Conservation (phyloP, 805 yeast species). For the Candida morakotiae region DNA sequence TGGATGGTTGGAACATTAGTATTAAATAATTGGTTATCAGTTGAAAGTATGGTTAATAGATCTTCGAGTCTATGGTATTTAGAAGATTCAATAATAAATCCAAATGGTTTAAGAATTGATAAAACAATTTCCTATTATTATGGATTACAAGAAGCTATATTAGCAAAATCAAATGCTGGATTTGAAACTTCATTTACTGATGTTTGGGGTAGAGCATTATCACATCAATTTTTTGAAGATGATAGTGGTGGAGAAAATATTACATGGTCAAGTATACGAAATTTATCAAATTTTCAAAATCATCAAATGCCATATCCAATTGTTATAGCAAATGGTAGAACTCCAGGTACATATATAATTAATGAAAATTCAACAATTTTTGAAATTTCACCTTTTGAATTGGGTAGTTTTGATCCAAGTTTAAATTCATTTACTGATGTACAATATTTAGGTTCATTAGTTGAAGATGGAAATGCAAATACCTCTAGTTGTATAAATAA, state of each 20-base stretch:
- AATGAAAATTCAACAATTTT: slow-evolving; percentile 34
- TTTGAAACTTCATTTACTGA: slow-evolving; percentile 67
- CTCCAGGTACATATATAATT: slow-evolving; percentile 26
- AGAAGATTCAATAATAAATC: slow-evolving; percentile 16
- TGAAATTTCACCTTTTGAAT: slow-evolving; percentile 39
- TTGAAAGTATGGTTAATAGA: slow-evolving; percentile 41
- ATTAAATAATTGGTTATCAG: slow-evolving; percentile 68
- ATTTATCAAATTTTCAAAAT: slow-evolving; percentile 21
- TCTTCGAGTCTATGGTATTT: slow-evolving; percentile 26
- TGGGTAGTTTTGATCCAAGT: slow-evolving; percentile 39
- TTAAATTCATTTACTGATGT: slow-evolving; percentile 35
- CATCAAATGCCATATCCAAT: slow-evolving; percentile 42
- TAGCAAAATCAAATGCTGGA: slow-evolving; percentile 48
- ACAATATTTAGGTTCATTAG: slow-evolving; percentile 32
- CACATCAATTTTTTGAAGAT: slow-evolving; percentile 81
- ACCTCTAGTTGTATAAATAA: slow-evolving; percentile 28
- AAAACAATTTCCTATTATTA: slow-evolving; percentile 45
- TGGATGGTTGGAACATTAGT: slow-evolving; percentile 74
- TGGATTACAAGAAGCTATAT: slow-evolving; percentile 45
- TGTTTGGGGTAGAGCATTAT: slow-evolving; percentile 82
- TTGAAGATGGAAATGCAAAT: slow-evolving; percentile 27
- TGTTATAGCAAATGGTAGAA: slow-evolving; percentile 31
- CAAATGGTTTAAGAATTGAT: slow-evolving; percentile 39
- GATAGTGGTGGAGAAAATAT: slow-evolving; percentile 30
- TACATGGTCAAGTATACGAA: slow-evolving; percentile 32